Conservation (phyloP, 768 basidiomycete genomes). For the Tubosaeta sp. region DNA sequence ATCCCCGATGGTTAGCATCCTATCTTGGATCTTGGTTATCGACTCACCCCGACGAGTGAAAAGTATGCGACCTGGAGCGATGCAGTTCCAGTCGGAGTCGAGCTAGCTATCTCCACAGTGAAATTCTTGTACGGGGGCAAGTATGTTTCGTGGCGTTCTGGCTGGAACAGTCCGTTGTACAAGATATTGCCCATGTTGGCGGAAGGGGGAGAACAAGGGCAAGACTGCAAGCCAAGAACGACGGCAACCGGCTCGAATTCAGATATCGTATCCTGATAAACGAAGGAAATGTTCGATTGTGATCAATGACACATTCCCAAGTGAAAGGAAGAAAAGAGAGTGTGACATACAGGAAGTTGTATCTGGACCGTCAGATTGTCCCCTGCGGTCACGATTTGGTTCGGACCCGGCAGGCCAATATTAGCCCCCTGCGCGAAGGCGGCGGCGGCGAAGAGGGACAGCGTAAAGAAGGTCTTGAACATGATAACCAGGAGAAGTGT, state of each 20-base stretch:
- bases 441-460: constrained; percentile 28
- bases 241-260: constrained; percentile 43
- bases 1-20: background rate
- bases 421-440: constrained; percentile 39
- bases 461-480: constrained; percentile 11
- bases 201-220: constrained; percentile 28
- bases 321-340: background rate
- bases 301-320: background rate
- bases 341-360: constrained; percentile 41
- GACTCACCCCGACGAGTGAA: constrained; percentile 39
- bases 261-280: constrained; percentile 32
- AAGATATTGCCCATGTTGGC: constrained; percentile 40
- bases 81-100: constrained; percentile 26
- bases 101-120: constrained; percentile 37
- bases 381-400: constrained; percentile 34
- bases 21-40: background rate
- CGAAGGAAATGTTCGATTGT: background rate
- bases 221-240: constrained; percentile 42
- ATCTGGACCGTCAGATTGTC: constrained; percentile 40
- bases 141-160: constrained; percentile 27
- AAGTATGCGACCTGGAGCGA: constrained; percentile 36
- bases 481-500: constrained; percentile 2
- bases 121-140: constrained; percentile 44
- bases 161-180: constrained; percentile 43
- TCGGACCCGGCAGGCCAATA: constrained; percentile 37